Percentiles rank a stretch among this genome's conserved stretches.
These are phyloP conservation scores for Penicillium macrosclerotiorum DNA, from an alignment of 495 filamentous ascomycete genomes.

Conservation along the genomic window DNA sequence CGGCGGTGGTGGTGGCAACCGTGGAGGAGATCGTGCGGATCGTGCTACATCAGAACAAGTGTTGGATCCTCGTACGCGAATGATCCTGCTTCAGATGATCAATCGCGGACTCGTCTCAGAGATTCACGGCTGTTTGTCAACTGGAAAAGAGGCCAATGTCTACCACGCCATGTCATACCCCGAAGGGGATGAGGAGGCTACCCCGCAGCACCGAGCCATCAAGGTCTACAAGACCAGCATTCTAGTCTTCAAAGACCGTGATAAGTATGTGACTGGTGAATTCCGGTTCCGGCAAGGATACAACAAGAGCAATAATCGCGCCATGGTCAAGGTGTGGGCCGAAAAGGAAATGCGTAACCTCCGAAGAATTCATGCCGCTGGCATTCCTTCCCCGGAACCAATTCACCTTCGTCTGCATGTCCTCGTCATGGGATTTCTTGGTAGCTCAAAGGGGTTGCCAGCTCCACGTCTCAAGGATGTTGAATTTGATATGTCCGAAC, in stretches of 20 bases:
- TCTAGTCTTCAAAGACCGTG: slow-evolving; percentile 93
- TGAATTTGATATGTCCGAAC: slow-evolving; percentile 55
- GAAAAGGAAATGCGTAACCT: slow-evolving; percentile 98
- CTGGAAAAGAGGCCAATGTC: slow-evolving; percentile 97
- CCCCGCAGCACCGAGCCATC: slow-evolving; percentile 71
- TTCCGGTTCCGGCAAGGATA: slow-evolving; percentile 79
- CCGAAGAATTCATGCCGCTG: slow-evolving; percentile 73
- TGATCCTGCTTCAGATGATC: slow-evolving; percentile 94
- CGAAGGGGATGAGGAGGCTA: slow-evolving; percentile 39
- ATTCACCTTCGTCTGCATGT: slow-evolving; percentile 85
- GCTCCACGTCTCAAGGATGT: slow-evolving; percentile 82
- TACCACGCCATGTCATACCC: slow-evolving; percentile 70
- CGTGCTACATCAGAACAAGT: slow-evolving; percentile 93
- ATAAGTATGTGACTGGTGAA: slow-evolving; percentile 91
- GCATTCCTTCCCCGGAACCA: slow-evolving; percentile 88
- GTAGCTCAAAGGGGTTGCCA: slow-evolving; percentile 79
- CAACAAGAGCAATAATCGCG: slow-evolving; percentile 86
- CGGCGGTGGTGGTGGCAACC: slow-evolving; percentile 49
- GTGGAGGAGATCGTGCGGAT: slow-evolving; percentile 75
- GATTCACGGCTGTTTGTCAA: slow-evolving; percentile 88
- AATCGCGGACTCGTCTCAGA: slow-evolving; percentile 78
- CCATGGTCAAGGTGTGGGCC: slow-evolving; percentile 97
- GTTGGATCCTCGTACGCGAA: slow-evolving; percentile 86
- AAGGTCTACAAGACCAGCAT: slow-evolving; percentile 99
- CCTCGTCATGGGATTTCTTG: slow-evolving; percentile 88